Evolutionary conservation across 106 monocot genomes (phyloP).

Genomic region (Phalaenopsis aphrodite): DNA sequence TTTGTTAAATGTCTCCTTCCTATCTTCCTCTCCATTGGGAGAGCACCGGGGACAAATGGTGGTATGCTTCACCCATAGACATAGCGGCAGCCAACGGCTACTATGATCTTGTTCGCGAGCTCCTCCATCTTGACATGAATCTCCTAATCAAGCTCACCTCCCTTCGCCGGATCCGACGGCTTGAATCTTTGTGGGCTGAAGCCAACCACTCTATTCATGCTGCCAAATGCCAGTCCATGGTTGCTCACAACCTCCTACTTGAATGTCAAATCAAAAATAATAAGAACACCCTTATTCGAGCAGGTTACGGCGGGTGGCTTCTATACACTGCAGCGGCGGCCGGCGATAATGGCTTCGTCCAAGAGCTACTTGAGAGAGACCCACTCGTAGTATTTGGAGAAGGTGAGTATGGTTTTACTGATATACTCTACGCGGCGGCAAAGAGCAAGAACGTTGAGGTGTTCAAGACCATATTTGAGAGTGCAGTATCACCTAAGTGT

Average conservation of each 20-base stretch:
- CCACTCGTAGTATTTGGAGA: slow-evolving; percentile 84
- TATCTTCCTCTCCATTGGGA: slow-evolving; percentile 93
- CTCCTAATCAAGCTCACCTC: slow-evolving; percentile 96
- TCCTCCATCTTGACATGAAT: slow-evolving; percentile 76
- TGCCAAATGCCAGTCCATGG: slow-evolving; percentile 43
- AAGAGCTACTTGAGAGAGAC: slow-evolving; percentile 44
- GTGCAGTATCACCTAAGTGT: slow-evolving; percentile 23
- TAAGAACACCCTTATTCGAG: slow-evolving; percentile 37
- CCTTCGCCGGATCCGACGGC: slow-evolving; percentile 75
- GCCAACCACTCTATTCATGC: slow-evolving; percentile 35
- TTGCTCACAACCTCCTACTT: slow-evolving; percentile 50
- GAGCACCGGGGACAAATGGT: slow-evolving; percentile 90
- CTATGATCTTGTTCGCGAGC: slow-evolving; percentile 86
- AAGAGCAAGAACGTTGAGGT: slow-evolving; percentile 53
- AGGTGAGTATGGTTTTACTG: slow-evolving; percentile 89
- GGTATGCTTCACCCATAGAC: slow-evolving; percentile 91
- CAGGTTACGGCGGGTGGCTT: slow-evolving; percentile 91
- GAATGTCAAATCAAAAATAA: slow-evolving; percentile 50
- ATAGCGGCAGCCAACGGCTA: slow-evolving; percentile 91
- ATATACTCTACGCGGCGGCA: slow-evolving; percentile 85
- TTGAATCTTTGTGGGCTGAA: slow-evolving; percentile 85
- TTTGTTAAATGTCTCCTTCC: slow-evolving; percentile 20
- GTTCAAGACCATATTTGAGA: slow-evolving; percentile 52
- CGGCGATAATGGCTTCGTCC: slow-evolving; percentile 49
- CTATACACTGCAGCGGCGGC: slow-evolving; percentile 80